Percentiles rank a stretch among this genome's conserved stretches.
Conservation (phyloP, 768 basidiomycete genomes). For the Sporobolomyces pararoseus region DNA sequence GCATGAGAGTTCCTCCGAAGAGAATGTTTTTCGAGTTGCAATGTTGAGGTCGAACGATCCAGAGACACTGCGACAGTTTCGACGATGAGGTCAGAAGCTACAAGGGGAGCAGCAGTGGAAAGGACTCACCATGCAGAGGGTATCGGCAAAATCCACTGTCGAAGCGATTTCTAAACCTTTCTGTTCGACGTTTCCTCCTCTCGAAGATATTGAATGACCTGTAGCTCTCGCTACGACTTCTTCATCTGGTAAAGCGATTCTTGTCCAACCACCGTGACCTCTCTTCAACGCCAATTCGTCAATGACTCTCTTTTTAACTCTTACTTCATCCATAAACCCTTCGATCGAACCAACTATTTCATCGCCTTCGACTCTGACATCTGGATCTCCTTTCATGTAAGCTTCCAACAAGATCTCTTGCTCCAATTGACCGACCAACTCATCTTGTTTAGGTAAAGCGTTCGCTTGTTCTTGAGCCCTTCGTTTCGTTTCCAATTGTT, state of each 20-base stretch:
- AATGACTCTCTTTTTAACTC: constrained; percentile 7
- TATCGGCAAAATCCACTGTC: constrained; percentile 28
- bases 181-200: neutral
- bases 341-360: constrained; percentile 35
- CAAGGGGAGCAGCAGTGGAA: neutral
- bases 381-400: constrained; percentile 25
- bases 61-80: constrained; percentile 12
- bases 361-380: constrained; percentile 29
- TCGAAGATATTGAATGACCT: neutral
- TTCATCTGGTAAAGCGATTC: constrained; percentile 6
- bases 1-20: constrained; percentile 39
- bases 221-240: constrained; percentile 8
- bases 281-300: neutral
- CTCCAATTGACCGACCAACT: constrained; percentile 16
- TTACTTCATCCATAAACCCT: constrained; percentile 32
- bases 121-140: constrained; percentile 28
- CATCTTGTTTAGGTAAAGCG: neutral
- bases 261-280: constrained; percentile 26
- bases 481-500: constrained; percentile 9
- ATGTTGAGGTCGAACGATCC: constrained; percentile 40
- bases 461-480: neutral
- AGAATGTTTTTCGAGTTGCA: constrained; percentile 37
- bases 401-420: constrained; percentile 34
- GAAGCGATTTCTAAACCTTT: neutral
- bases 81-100: no score